These are phyloP conservation scores for Berkeleyomyces basicola DNA, from an alignment of 2,329 filamentous ascomycete species.

Conservation along the genomic window DNA sequence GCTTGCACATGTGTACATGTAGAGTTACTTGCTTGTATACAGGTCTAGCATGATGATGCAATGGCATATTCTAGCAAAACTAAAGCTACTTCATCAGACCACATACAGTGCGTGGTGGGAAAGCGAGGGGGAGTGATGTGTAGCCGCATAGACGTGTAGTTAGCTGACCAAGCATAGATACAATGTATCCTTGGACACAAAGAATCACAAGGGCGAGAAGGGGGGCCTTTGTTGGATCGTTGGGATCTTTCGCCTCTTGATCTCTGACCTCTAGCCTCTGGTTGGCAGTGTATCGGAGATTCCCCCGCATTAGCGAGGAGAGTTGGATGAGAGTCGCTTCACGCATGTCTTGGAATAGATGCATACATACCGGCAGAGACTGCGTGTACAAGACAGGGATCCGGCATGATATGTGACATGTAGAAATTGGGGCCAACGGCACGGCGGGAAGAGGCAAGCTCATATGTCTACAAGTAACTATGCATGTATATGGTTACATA, in stretches of 20 bases:
- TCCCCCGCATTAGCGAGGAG: too few relatives aligned
- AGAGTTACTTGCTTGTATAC: background rate
- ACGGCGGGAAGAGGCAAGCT: background rate
- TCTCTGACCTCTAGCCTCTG: too few relatives aligned
- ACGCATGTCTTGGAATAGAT: background rate
- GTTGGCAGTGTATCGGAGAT: too few relatives aligned
- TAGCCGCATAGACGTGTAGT: too few relatives aligned
- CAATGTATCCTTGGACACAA: too few relatives aligned
- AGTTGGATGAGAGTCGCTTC: background rate
- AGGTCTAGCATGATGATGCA: background rate
- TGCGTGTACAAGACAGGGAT: background rate
- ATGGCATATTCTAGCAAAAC: background rate
- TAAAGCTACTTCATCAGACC: background rate
- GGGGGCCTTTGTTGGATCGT: too few relatives aligned
- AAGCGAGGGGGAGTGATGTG: too few relatives aligned
- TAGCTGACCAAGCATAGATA: too few relatives aligned
- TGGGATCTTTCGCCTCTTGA: too few relatives aligned
- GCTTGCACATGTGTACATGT: background rate
- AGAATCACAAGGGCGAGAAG: too few relatives aligned
- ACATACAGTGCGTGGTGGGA: background rate
- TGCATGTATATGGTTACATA: background rate
- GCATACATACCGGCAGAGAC: background rate
- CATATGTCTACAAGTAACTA: background rate
- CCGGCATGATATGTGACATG: background rate
- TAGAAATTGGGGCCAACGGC: background rate